These are phyloP conservation scores for Trametes sp. DNA, from an alignment of 1,284 basidiomycete genomes.

Conservation along the genomic window DNA sequence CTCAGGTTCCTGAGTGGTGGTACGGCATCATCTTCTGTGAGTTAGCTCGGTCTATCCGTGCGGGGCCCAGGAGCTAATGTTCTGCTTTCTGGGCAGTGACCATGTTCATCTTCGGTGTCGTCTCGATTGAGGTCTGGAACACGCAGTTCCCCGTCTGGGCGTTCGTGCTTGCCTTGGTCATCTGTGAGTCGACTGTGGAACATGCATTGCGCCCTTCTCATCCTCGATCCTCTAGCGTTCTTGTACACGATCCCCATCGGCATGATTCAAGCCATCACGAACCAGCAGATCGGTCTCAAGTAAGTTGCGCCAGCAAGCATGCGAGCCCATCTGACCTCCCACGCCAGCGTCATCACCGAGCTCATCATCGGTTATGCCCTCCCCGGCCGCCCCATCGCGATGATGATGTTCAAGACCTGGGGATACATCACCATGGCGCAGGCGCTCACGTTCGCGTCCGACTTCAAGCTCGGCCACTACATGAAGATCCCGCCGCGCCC, in stretches of 20 bases:
- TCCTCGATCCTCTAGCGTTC: constrained; percentile 46
- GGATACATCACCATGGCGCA: constrained; percentile 61
- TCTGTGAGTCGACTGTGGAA: constrained; percentile 35
- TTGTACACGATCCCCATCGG: constrained; percentile 71
- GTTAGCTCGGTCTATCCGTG: constrained; percentile 11
- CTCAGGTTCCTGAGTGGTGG: constrained; percentile 79
- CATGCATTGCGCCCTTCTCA: background rate
- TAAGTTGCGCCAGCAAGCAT: constrained; percentile 33
- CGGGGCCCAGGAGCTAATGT: background rate
- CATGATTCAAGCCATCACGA: constrained; percentile 72
- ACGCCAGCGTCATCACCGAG: constrained; percentile 53
- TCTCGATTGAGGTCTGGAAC: constrained; percentile 74
- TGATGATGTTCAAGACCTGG: constrained; percentile 70
- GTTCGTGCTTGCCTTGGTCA: constrained; percentile 51
- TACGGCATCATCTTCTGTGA: constrained; percentile 56
- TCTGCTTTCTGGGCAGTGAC: constrained; percentile 37
- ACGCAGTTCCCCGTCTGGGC: constrained; percentile 74
- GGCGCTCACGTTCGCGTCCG: constrained; percentile 55
- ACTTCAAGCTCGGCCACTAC: constrained; percentile 62
- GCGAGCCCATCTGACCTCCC: constrained; percentile 7
- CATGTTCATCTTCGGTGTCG: constrained; percentile 69
- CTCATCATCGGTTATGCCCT: constrained; percentile 59
- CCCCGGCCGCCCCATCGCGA: constrained; percentile 62
- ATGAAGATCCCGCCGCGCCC: constrained; percentile 59
- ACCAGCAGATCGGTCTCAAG: constrained; percentile 68